Evolutionary conservation across 139 green algal species (phyloP).

Genomic region (Astrephomene gubernaculifera): DNA sequence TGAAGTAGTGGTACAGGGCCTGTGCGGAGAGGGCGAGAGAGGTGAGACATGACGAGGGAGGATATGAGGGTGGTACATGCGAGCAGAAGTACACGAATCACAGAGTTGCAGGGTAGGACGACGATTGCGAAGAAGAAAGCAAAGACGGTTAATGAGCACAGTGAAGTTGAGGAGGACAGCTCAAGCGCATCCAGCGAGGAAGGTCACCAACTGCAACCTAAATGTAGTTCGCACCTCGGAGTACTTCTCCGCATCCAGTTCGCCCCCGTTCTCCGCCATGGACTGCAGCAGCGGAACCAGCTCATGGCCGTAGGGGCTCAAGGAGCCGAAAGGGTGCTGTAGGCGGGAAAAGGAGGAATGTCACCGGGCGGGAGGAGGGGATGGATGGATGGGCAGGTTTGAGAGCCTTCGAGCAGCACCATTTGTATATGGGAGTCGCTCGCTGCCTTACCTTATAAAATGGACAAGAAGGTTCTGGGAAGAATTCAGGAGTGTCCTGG

Average conservation of each 20-base stretch:
- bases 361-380: no score
- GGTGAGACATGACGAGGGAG: neutral
- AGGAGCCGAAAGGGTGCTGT: slow-evolving; percentile 26
- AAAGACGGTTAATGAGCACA: no score
- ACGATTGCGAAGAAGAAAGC: no score
- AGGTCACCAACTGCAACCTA: no score
- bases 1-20: slow-evolving; percentile 38
- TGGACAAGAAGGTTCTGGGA: slow-evolving; percentile 65
- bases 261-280: slow-evolving; percentile 41
- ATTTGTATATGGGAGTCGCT: no score
- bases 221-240: slow-evolving; percentile 38
- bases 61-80: neutral
- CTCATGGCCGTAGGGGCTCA: slow-evolving; percentile 65
- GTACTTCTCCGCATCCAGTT: slow-evolving; percentile 37
- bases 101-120: no score
- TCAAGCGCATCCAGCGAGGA: no score
- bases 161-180: no score
- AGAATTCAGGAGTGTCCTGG: slow-evolving; percentile 62
- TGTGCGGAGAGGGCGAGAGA: neutral
- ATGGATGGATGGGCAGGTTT: no score
- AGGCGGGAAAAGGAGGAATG: no score
- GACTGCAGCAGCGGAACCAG: slow-evolving; percentile 56
- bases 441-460: slow-evolving; percentile 62
- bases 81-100: no score
- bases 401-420: no score